Percentiles rank a stretch among this genome's conserved stretches.
Evolutionary conservation across 2,329 filamentous ascomycete genomes (phyloP).

Genomic region (Aureobasidium sp.): DNA sequence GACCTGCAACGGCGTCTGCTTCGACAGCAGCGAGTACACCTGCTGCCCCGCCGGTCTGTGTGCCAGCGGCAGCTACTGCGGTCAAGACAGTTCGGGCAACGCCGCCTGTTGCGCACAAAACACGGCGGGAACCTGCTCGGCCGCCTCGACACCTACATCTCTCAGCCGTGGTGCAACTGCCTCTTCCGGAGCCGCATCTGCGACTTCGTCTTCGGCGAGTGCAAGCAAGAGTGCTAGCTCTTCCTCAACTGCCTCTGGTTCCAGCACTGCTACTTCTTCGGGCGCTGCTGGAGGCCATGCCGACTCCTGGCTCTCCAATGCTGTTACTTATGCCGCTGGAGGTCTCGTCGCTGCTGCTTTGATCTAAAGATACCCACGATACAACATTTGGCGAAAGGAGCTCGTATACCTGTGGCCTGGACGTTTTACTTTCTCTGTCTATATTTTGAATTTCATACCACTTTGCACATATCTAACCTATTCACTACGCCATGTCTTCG

Average conservation of each 20-base stretch:
- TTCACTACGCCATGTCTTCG: background rate
- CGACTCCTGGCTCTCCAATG: conserved; percentile 12
- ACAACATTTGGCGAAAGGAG: background rate
- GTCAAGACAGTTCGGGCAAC: conserved; percentile 10
- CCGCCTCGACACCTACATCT: conserved; percentile 11
- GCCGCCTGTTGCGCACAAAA: conserved; percentile 15
- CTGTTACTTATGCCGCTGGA: conserved; percentile 10
- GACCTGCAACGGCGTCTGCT: conserved; percentile 15
- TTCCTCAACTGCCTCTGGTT: background rate
- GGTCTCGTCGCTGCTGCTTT: conserved; percentile 7
- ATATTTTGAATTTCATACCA: background rate
- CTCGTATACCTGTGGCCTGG: background rate
- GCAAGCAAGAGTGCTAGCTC: background rate
- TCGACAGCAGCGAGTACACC: conserved; percentile 1
- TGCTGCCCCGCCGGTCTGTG: conserved; percentile 12
- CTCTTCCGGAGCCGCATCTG: background rate
- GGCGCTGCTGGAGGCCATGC: conserved; percentile 8
- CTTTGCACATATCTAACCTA: background rate
- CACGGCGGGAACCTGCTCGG: conserved; percentile 13
- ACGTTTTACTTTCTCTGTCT: conserved; percentile 1
- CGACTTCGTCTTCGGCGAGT: background rate
- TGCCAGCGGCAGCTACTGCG: conserved; percentile 13
- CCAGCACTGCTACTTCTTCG: conserved; percentile 11
- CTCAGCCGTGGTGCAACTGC: conserved; percentile 10
- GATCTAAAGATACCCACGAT: background rate